A percentile compares a stretch with the other conserved stretches of the same genome.
Evolutionary conservation across 2,329 filamentous ascomycete species (phyloP).

Genomic region (Thielaviopsis punctulata): DNA sequence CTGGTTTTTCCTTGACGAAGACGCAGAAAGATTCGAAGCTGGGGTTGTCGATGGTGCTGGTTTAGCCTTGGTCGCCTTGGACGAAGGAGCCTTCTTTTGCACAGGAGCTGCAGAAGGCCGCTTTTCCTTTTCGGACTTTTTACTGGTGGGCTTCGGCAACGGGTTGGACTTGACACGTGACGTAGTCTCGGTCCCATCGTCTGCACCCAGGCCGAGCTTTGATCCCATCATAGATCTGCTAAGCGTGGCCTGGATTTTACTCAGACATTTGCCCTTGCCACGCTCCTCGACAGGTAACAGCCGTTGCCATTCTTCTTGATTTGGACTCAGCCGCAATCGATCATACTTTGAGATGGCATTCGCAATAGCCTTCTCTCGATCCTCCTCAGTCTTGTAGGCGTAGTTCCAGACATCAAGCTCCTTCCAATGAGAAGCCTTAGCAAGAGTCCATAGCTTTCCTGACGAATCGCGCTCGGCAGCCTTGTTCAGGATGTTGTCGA

Average conservation of each 20-base stretch:
- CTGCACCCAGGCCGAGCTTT: conserved; percentile 21
- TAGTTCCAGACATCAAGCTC: conserved; percentile 49
- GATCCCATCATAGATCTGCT: conserved; percentile 29
- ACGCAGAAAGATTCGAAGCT: neutral
- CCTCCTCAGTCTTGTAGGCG: conserved; percentile 33
- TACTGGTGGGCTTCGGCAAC: conserved; percentile 37
- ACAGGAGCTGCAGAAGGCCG: conserved; percentile 24
- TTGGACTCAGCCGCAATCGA: conserved; percentile 36
- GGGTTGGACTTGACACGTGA: conserved; percentile 34
- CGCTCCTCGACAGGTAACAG: conserved; percentile 40
- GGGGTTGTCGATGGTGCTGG: neutral
- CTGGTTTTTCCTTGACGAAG: conserved; percentile 22
- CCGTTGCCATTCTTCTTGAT: conserved; percentile 43
- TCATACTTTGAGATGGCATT: conserved; percentile 43
- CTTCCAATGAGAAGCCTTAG: conserved; percentile 38
- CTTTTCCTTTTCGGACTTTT: conserved; percentile 36
- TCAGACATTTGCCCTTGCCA: conserved; percentile 40
- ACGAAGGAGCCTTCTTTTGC: conserved; percentile 17
- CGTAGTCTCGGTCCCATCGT: conserved; percentile 19
- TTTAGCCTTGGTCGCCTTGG: conserved; percentile 13
- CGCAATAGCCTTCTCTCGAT: conserved; percentile 43
- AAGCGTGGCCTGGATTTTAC: conserved; percentile 42
- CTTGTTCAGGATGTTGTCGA: conserved; percentile 37
- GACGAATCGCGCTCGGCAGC: conserved; percentile 34
- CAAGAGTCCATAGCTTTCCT: conserved; percentile 35